Evolutionary conservation across 2,329 filamentous ascomycete genomes (phyloP), one percentile per base, ranked within the genome.

Genomic region (Fusarium heterosporum): DNA sequence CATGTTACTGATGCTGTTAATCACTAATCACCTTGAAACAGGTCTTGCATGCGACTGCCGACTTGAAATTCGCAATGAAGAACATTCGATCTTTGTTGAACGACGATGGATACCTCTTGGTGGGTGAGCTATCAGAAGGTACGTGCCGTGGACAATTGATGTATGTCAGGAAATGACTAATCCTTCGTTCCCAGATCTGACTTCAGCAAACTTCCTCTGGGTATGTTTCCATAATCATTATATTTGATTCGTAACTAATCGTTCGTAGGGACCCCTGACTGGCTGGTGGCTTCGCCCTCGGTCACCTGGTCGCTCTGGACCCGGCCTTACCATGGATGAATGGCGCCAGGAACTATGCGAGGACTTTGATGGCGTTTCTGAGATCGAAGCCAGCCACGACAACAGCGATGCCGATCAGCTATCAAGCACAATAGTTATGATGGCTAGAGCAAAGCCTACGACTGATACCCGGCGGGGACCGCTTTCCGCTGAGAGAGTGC

Each of bases 281-380:
- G 68, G 68, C 8, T 71, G 68, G 68, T 71, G 68, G 68, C 54
- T 71, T 10, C 68, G 68, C 25, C 68, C 68, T 47, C 68, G 68
- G 47, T 71, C 68, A 10, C 68, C 68, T 19, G 68, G 68, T 1
- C 68, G 68, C 5, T 71, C 68, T 42, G 68, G 68, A 38, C 68
- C 68, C 32, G 68, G 68, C 0, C 68, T 71, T 13, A 65, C 58
- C 6, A 71, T 71, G 49, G 63, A 71, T n/a, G 68, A 71, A 30
- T 71, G 68, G 68, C 66, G 66, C n/a, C 16, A 34, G 22, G 68
- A 71, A 25, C 68, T 71, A 13, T 56, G 63, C 10, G 46, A 52
- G 10, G 68, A 71, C 19, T 71, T 71, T 10, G 68, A 71, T 29
- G 70, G 53, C 22, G 55, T 70, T 38, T 48, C 61, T 4, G 67